Percentiles rank a stretch among this genome's conserved stretches.
Conservation (phyloP, 2,329 filamentous ascomycete genomes). For the Cucurbitaria berberidis region DNA sequence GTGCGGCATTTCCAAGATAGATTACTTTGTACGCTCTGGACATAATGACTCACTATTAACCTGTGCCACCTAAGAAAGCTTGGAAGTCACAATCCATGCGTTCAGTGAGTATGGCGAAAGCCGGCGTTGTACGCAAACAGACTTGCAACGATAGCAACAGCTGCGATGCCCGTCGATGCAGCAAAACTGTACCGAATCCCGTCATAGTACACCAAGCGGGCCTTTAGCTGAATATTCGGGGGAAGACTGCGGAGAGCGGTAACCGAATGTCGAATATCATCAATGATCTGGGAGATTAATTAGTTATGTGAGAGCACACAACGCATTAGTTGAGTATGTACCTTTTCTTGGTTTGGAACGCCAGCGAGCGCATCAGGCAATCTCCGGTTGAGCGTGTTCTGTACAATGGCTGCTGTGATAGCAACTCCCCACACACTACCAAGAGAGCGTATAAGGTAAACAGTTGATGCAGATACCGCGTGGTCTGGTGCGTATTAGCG, state of each 20-base stretch:
- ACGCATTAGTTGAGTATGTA: too few species aligned
- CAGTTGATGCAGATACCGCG: constrained; percentile 66
- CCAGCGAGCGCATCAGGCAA: constrained; percentile 52
- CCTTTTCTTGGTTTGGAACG: not conserved
- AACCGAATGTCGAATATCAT: constrained; percentile 67
- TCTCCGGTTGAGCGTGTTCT: constrained; percentile 64
- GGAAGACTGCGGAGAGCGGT: constrained; percentile 62
- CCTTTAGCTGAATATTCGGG: constrained; percentile 62
- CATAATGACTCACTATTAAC: too few species aligned
- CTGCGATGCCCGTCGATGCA: constrained; percentile 60
- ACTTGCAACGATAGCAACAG: constrained; percentile 57
- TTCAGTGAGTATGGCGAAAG: constrained; percentile 17
- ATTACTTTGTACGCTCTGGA: too few species aligned
- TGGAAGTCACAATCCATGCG: too few species aligned
- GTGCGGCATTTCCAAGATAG: too few species aligned
- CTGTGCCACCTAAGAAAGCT: too few species aligned
- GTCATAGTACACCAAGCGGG: constrained; percentile 65
- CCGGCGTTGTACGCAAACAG: constrained; percentile 46
- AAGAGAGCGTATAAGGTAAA: constrained; percentile 68
- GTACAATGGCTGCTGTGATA: constrained; percentile 66
- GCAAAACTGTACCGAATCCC: constrained; percentile 64
- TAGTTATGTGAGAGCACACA: constrained; percentile 66
- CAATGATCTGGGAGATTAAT: constrained; percentile 61
- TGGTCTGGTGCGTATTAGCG: constrained; percentile 55
- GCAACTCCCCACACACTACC: constrained; percentile 71